phyloP scores from a whole-genome alignment of 225 moss, liverwort and hornwort genomes.

The Antitrichia curtipendula region DNA sequence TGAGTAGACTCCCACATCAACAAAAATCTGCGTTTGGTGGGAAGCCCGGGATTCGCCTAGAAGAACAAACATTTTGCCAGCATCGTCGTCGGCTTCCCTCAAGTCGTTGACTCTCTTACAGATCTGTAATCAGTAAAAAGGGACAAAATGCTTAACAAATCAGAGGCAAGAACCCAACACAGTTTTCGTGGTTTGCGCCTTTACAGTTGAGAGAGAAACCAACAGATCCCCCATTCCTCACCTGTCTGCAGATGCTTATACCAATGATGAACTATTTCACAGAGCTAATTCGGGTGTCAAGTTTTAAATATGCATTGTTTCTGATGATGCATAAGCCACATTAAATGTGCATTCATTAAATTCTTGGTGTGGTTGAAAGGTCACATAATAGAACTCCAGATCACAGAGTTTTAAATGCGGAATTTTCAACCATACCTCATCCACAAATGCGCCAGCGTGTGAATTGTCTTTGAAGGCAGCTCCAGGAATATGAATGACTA shows the following conservation, averaged over 20 bases:
- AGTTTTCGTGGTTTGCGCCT: not conserved
- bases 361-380: not conserved
- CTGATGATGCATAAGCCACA: not conserved
- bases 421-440: slow-evolving; percentile 31
- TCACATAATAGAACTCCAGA: not conserved
- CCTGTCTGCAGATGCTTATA: not conserved
- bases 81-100: slow-evolving; percentile 30
- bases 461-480: slow-evolving; percentile 82
- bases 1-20: slow-evolving; percentile 76
- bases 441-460: slow-evolving; percentile 76
- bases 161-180: not conserved
- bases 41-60: slow-evolving; percentile 47
- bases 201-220: not conserved
- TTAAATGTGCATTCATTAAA: not conserved
- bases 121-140: slow-evolving; percentile 20
- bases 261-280: not conserved
- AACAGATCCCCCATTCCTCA: not conserved
- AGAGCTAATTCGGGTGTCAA: not conserved
- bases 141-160: not conserved
- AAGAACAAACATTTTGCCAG: slow-evolving; percentile 48
- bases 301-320: not conserved
- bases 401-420: not conserved
- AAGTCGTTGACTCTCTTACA: slow-evolving; percentile 52
- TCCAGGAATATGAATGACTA: slow-evolving; percentile 60
- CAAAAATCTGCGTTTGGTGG: slow-evolving; percentile 47